A percentile compares a stretch with the other conserved stretches of the same genome.
These are phyloP conservation scores for Zymoseptoria ardabiliae DNA, from an alignment of 2,329 filamentous ascomycete species.

Conservation along the genomic window DNA sequence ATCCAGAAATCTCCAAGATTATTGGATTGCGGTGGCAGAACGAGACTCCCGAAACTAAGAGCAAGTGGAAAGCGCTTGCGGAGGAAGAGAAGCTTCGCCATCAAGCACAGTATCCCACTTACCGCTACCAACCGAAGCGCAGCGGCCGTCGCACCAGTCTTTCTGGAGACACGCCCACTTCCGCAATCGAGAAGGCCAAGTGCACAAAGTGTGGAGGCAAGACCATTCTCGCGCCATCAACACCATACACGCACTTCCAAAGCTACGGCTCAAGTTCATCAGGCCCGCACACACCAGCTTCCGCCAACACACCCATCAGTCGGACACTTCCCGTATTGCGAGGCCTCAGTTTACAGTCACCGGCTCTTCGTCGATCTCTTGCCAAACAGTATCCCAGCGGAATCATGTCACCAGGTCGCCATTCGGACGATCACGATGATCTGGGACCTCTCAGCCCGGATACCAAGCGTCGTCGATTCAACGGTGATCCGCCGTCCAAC, in stretches of 20 bases:
- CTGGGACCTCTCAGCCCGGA: constrained; percentile 47
- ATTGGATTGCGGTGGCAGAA: constrained; percentile 88
- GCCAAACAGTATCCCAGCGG: constrained; percentile 21
- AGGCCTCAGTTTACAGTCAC: constrained; percentile 31
- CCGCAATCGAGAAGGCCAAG: constrained; percentile 37
- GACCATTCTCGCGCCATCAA: constrained; percentile 55
- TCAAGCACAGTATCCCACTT: constrained; percentile 82
- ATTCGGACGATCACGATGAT: constrained; percentile 32
- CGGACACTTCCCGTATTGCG: constrained; percentile 30
- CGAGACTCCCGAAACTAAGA: constrained; percentile 66
- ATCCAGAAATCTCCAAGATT: constrained; percentile 95
- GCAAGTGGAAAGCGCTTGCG: constrained; percentile 80
- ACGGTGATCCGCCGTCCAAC: constrained; percentile 34
- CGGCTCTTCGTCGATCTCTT: constrained; percentile 20
- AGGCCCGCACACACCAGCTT: constrained; percentile 25
- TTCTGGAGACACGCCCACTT: constrained; percentile 24
- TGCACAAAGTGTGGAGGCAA: constrained; percentile 68
- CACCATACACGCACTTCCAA: constrained; percentile 39
- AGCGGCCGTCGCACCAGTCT: constrained; percentile 38
- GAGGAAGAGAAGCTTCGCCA: constrained; percentile 91
- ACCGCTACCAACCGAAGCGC: constrained; percentile 80
- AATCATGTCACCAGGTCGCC: constrained; percentile 26
- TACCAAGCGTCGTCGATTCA: constrained; percentile 56
- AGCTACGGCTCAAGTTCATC: constrained; percentile 22
- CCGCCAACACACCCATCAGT: constrained; percentile 28